A percentile compares a stretch with the other conserved stretches of the same genome.
phyloP scores from a whole-genome alignment of 139 green algal species.

The Chlorella sorokiniana region DNA sequence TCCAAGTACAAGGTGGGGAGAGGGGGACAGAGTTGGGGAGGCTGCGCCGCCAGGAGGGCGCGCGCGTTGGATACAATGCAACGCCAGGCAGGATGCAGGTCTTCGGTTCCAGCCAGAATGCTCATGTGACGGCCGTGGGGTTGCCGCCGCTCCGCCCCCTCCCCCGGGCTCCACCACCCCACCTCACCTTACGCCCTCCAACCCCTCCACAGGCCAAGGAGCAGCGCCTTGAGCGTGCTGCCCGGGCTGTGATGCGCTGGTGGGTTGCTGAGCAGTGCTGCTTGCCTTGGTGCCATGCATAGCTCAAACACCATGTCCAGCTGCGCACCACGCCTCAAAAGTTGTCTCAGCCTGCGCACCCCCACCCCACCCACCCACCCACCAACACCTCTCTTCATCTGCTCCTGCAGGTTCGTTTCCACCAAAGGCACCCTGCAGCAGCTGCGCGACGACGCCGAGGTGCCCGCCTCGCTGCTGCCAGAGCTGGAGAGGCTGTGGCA shows the following conservation, averaged over 20 bases:
- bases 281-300: background rate
- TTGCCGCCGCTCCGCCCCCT: no score
- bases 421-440: background rate
- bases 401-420: background rate
- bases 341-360: no score
- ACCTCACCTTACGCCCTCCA: no score
- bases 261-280: background rate
- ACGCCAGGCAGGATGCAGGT: no score
- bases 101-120: no score
- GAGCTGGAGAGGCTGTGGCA: conserved; percentile 5
- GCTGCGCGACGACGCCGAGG: background rate
- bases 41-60: no score
- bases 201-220: background rate
- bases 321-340: no score
- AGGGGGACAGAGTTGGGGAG: no score
- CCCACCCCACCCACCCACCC: no score
- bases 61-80: no score
- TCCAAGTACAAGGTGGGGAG: background rate
- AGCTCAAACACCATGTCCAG: background rate
- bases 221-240: background rate
- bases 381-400: background rate
- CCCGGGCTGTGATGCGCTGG: background rate
- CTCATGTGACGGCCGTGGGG: no score
- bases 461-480: background rate
- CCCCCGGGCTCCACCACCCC: no score